A percentile compares a stretch with the other conserved stretches of the same genome.
Conservation (phyloP, 1,284 basidiomycete genomes). For the Sphaerobolus stellatus region DNA sequence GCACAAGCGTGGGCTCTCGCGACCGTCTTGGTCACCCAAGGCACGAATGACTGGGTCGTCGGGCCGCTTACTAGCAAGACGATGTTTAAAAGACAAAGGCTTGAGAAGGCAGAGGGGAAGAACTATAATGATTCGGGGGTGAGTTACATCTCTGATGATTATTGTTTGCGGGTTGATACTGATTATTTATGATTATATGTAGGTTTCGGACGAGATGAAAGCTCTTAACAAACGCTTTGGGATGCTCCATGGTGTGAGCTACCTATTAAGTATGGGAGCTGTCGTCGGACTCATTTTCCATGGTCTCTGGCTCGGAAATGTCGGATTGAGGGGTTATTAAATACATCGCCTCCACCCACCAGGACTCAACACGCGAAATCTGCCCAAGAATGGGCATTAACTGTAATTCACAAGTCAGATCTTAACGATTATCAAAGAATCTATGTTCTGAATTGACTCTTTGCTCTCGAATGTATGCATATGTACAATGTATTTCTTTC, state of each 20-base stretch:
- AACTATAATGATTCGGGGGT: conserved; percentile 62
- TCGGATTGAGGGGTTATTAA: too few species aligned
- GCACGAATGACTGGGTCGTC: conserved; percentile 57
- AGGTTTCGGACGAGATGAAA: conserved; percentile 73
- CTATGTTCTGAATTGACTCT: too few species aligned
- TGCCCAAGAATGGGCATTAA: too few species aligned
- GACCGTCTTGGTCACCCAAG: conserved; percentile 49
- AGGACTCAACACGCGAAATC: too few species aligned
- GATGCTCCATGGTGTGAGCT: conserved; percentile 65
- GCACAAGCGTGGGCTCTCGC: conserved; percentile 67
- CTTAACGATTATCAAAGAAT: too few species aligned
- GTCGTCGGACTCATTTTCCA: conserved; percentile 67
- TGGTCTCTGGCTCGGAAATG: conserved; percentile 67
- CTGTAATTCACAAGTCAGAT: too few species aligned
- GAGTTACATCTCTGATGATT: conserved; percentile 26
- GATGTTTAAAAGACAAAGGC: conserved; percentile 69
- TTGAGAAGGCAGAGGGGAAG: conserved; percentile 76
- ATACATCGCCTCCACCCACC: too few species aligned
- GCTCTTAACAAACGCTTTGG: conserved; percentile 64
- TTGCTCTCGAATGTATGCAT: too few species aligned
- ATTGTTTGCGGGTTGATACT: neutral
- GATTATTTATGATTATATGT: neutral
- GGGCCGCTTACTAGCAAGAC: conserved; percentile 68
- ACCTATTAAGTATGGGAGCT: conserved; percentile 61
- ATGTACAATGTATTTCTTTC: too few species aligned